Percentiles rank a stretch among this genome's conserved stretches.
phyloP scores from a whole-genome alignment of 1,284 basidiomycete genomes.

The Pholiota adiposa region DNA sequence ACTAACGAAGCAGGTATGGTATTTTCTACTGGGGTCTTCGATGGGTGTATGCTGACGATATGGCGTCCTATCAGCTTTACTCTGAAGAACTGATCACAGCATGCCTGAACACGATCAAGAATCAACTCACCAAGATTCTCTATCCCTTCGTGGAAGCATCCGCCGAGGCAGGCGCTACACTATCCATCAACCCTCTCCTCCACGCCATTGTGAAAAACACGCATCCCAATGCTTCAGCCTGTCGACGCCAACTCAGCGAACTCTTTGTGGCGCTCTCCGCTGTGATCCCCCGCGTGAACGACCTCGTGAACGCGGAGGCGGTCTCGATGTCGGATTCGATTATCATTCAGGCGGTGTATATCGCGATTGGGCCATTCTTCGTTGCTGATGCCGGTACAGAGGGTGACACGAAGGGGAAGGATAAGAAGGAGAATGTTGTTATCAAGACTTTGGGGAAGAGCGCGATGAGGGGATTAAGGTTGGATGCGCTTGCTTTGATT shows the following conservation, averaged over 20 bases:
- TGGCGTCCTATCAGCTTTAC: conserved; percentile 60
- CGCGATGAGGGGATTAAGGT: conserved; percentile 79
- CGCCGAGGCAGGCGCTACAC: conserved; percentile 40
- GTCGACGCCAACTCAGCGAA: conserved; percentile 63
- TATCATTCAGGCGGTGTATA: conserved; percentile 90
- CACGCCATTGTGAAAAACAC: conserved; percentile 53
- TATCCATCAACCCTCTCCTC: conserved; percentile 53
- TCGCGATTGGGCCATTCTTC: conserved; percentile 93
- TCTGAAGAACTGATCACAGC: conserved; percentile 90
- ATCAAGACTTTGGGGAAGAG: conserved; percentile 69
- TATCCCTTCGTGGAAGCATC: conserved; percentile 89
- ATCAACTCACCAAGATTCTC: conserved; percentile 78
- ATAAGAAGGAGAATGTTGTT: conserved; percentile 59
- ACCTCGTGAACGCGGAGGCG: conserved; percentile 65
- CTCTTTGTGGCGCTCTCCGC: conserved; percentile 71
- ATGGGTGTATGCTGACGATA: background rate
- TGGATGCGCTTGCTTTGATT: conserved; percentile 84
- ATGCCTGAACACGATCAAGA: conserved; percentile 80
- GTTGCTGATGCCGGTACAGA: conserved; percentile 64
- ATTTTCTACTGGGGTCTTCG: background rate
- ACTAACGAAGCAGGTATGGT: conserved; percentile 79
- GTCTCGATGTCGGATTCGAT: conserved; percentile 86
- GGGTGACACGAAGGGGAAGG: conserved; percentile 52
- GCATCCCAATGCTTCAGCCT: conserved; percentile 39
- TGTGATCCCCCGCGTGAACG: conserved; percentile 70